Base-by-base conservation (phyloP, 805 yeast species). In the Nakazawaea ernobii region DNA sequence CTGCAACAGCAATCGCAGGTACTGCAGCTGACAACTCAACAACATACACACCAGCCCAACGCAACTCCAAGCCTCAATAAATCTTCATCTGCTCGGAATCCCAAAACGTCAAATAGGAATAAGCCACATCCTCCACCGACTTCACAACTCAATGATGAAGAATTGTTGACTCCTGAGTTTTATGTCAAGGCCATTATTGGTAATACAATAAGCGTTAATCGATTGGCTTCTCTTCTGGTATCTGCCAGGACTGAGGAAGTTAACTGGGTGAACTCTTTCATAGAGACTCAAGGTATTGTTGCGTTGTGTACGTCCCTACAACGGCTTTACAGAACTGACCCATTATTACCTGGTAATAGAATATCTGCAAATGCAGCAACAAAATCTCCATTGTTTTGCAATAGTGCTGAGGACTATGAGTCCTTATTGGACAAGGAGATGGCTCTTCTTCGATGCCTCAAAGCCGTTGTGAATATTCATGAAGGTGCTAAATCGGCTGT, bases 261-360 rank as follows among this genome's bases (percentile, higher is more conserved):
- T 32, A 76, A 70, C 33, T 94, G 99, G 99, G 96, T 91, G 1
- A 77, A 82, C 49, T 77, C 73, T 24, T 94, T 94, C 58, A 72
- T 94, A 15, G 83, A 79, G 49, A 76, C 81, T 43, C 97, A 92
- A 64, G 99, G 99, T 35, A 96, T 88, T 50, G 79, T 87, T 4
- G 91, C 95, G 0, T 74, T 94, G 49, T 84, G 94, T 29, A 82
- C 86, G 29, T 86, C 86, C 38, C 70, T 94, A 45, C 55, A 57
- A 35, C 63, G 59, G 33, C 49, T 67, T 13, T 63, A 67, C 58
- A 65, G 59, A 46, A 64, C 70, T 2, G 58, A 55, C 30, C 68
- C 67, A 11, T 37, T 56, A 8, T 6, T 58, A 15, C 50, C 47
- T 7, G 29, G 33, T 7, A 42, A 9, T 39, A 43, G 29, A 20